Conservation (phyloP, 257 asterid species). For the Marsdenia floribunda region DNA sequence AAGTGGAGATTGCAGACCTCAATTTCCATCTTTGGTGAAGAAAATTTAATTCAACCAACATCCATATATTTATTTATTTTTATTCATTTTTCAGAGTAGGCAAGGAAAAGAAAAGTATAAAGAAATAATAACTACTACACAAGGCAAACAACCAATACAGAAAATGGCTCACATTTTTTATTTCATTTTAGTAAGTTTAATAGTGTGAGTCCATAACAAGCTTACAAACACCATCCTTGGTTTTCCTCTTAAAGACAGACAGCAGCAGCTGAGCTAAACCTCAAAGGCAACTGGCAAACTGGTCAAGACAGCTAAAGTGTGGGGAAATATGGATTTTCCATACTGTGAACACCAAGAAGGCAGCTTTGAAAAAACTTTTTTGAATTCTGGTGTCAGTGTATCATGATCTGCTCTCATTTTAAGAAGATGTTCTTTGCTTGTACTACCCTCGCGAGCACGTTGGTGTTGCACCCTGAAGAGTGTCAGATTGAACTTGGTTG, state of each 20-base stretch:
- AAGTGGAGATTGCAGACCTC: no score
- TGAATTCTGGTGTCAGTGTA: conserved; percentile 45
- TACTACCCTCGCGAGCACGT: not conserved
- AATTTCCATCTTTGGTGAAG: no score
- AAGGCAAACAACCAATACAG: not conserved
- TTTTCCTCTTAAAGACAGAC: not conserved
- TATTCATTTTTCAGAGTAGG: not conserved
- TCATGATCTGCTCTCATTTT: conserved; percentile 71
- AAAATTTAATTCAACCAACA: no score
- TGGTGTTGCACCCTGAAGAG: conserved; percentile 43
- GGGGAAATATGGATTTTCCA: conserved; percentile 82
- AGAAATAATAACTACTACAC: not conserved
- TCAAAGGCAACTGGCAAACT: conserved; percentile 38
- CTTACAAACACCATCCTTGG: not conserved
- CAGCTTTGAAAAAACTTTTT: conserved; percentile 48
- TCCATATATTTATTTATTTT: no score
- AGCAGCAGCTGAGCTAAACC: not conserved
- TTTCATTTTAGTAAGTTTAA: not conserved
- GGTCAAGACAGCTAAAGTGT: conserved; percentile 56
- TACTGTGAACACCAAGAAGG: conserved; percentile 84
- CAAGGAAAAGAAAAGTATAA: not conserved
- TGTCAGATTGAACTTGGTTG: conserved; percentile 56
- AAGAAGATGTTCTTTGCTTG: conserved; percentile 27
- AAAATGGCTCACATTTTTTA: not conserved
- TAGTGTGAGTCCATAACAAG: not conserved